Evolutionary conservation across 208 protist genomes (phyloP).

Genomic region (Histomonas meleagridis): DNA sequence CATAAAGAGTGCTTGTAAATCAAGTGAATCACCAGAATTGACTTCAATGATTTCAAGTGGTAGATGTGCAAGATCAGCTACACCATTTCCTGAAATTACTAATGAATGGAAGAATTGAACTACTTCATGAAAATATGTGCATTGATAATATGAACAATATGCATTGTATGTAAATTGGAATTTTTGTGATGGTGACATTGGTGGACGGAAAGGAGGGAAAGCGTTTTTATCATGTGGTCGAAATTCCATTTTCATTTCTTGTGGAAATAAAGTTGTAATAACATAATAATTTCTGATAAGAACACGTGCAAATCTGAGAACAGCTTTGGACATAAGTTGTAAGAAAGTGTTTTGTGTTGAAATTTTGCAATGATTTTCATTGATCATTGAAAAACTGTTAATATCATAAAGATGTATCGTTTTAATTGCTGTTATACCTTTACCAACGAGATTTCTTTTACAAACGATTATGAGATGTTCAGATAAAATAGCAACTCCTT

Average conservation of each 20-base stretch:
- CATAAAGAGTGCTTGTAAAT: not conserved
- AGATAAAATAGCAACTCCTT: not conserved
- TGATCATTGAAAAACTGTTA: no score
- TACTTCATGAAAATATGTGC: slow-evolving; percentile 2
- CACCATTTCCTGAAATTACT: not conserved
- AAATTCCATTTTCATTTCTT: not conserved
- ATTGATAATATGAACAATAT: not conserved
- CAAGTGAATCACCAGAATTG: not conserved
- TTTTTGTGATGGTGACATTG: not conserved
- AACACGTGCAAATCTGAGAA: not conserved
- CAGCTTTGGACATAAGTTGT: no score
- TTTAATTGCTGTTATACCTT: no score
- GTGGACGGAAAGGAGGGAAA: not conserved
- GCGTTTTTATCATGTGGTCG: not conserved
- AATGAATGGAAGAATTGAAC: not conserved
- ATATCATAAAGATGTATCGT: no score
- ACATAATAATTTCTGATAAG: not conserved
- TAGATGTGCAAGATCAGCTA: not conserved
- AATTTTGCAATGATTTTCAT: no score
- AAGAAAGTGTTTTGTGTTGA: no score
- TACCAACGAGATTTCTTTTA: no score
- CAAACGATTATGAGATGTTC: not conserved
- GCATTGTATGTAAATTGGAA: slow-evolving; percentile 24
- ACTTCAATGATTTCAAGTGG: not conserved
- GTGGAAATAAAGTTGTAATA: not conserved